Percentiles rank a stretch among this genome's conserved stretches.
These are phyloP conservation scores for Leccinellum luteum DNA, from an alignment of 768 basidiomycete genomes.

Conservation along the genomic window DNA sequence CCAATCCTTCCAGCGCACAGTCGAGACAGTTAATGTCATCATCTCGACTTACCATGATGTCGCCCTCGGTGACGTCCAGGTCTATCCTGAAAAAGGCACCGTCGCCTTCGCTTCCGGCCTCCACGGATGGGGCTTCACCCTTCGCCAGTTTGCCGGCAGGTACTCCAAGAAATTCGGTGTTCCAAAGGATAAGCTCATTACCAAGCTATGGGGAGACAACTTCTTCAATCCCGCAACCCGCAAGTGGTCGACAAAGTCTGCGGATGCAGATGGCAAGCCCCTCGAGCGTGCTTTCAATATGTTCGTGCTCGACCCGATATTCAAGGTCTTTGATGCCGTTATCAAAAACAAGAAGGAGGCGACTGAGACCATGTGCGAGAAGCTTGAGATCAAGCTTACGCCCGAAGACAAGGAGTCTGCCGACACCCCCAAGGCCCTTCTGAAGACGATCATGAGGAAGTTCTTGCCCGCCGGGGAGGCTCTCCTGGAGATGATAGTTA, in stretches of 20 bases:
- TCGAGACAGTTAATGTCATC: conserved; percentile 98
- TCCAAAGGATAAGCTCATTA: conserved; percentile 98
- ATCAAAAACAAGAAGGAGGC: conserved; percentile 99
- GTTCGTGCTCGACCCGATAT: conserved; percentile 99
- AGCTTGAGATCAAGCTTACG: conserved; percentile 90
- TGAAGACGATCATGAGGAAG: conserved; percentile 98
- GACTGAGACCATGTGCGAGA: conserved; percentile 82
- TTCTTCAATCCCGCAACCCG: conserved; percentile 96
- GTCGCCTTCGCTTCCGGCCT: conserved; percentile 99
- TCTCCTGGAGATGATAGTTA: conserved; percentile 99
- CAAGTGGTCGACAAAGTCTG: conserved; percentile 88
- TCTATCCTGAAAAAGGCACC: conserved; percentile 97
- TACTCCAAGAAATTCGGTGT: conserved; percentile 99
- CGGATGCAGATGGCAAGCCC: conserved; percentile 78
- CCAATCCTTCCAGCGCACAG: conserved; percentile 96
- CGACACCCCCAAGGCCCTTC: conserved; percentile 84
- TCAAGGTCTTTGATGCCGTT: conserved; percentile 95
- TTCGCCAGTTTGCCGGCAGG: conserved; percentile 91
- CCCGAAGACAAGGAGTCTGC: conserved; percentile 81
- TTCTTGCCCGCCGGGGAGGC: conserved; percentile 99
- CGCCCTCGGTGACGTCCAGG: conserved; percentile 96
- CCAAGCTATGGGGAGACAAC: conserved; percentile 98
- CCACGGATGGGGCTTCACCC: conserved; percentile 99
- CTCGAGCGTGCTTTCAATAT: conserved; percentile 98
- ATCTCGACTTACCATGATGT: conserved; percentile 95